Evolutionary conservation across 768 basidiomycete species (phyloP), one percentile per base, ranked within the genome.

Genomic region (Lyophyllum semitale): DNA sequence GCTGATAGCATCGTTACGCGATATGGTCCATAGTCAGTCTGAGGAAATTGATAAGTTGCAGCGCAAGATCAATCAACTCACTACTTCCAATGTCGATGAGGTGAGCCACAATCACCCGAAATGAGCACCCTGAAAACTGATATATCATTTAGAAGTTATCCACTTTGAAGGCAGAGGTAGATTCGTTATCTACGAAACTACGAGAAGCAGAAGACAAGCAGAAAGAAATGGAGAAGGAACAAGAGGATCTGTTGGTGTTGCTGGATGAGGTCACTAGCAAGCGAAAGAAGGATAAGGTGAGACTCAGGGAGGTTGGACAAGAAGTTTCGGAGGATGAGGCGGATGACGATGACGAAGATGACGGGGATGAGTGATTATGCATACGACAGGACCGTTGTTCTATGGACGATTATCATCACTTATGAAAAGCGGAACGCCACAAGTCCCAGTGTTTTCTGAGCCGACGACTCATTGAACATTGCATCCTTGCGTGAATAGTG

Each of bases 321-420:
- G 95, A 95, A 30, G 95, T 98, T 1, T 95, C 92, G 0, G 96
- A 98, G 63, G 95, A 95, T 54, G 97, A 95, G 54, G 92, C 72
- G 0, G 93, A 84, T 7, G 55, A 57, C 0, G 88, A 81, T 0
- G 88, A 84, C 0, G 83, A 80, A 0, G 80, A 80, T 1, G 44
- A 45, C 9, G 82, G 75, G 0, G 81, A 74, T 22, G 67, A 68
- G 30, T 63, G 54, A 55, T 60, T 29, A 45, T 29, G 29, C 26
- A 26, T n/a, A 18, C 15, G 37, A 35, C 37, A 18, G n/a, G 4
- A 38, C 37, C 37, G 5, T 18, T 18, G 17, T 38, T 4, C 15
- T 18, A 5, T 15, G 18, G 37, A 38, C 17, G 37, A n/a, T 18
- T 35, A 8, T 13, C 33, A 35, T 35, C 33, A 35, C 15, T 38